These are phyloP conservation scores for Nothophytophthora sp. DNA, from an alignment of 352 stramenopile genomes.

Conservation along the genomic window DNA sequence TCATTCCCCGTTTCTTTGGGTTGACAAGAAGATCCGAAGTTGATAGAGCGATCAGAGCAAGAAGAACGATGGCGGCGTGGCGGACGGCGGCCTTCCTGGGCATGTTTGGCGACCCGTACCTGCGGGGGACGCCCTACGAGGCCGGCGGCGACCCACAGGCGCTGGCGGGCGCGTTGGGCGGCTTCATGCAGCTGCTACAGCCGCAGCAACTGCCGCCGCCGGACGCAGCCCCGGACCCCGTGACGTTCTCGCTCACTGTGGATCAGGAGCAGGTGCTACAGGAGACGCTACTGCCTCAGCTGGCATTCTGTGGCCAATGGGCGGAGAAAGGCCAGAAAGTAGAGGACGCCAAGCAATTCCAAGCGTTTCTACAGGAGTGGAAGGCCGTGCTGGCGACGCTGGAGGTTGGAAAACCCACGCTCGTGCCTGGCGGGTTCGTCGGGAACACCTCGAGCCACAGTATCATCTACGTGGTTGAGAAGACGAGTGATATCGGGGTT, in stretches of 20 bases:
- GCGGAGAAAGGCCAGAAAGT: conserved; percentile 60
- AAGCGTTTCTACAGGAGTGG: conserved; percentile 71
- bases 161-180: conserved; percentile 48
- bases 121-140: conserved; percentile 79
- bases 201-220: conserved; percentile 7
- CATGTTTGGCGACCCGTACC: conserved; percentile 79
- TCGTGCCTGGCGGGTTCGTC: conserved; percentile 82
- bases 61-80: conserved; percentile 58
- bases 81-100: conserved; percentile 66
- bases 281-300: conserved; percentile 51
- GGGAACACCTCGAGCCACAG: conserved; percentile 70
- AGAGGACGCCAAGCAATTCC: conserved; percentile 61
- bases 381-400: conserved; percentile 54
- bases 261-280: conserved; percentile 55
- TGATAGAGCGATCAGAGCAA: conserved; percentile 7
- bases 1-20: conserved; percentile 19
- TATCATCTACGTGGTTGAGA: conserved; percentile 87
- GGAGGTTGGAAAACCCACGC: conserved; percentile 39
- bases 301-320: conserved; percentile 54
- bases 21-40: conserved; percentile 9
- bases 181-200: conserved; percentile 42
- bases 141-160: conserved; percentile 70
- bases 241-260: conserved; percentile 51
- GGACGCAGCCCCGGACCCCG: conserved; percentile 20
- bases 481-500: conserved; percentile 35